Evolutionary conservation across 108 stramenopile species (phyloP), one percentile per base, ranked within the genome.

Genomic region (Cyclostephanos invisitatus): DNA sequence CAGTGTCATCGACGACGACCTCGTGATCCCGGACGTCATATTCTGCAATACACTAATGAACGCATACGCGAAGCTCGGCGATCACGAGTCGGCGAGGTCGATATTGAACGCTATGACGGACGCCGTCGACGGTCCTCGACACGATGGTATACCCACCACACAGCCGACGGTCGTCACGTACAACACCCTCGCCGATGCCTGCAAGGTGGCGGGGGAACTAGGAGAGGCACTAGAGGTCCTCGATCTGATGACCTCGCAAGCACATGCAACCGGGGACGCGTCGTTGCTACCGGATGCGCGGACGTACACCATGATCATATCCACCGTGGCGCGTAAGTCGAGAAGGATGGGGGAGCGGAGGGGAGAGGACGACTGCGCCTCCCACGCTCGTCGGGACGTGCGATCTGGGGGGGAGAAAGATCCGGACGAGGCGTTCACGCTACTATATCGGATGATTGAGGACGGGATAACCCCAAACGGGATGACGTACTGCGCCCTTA

Each of bases 41-140:
- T 86, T 91, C 55, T 87, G 86, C 75, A 96, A 96, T 57, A 93
- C 90, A 50, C 73, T 93, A 15, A 91, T 96, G 95, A 93, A 96
- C 73, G 84, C 80, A 20, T 92, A 89, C 72, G 88, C 92, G 6
- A 96, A 93, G 70, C 57, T 90, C 24, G 88, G 84, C 9, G 84
- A 93, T 72, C 38, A 86, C 9, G 57, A 60, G 22, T 62, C 62
- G 42, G 92, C 89, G 15, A 67, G 86, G 67, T 75, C 86, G 18
- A 70, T 96, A 14, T 60, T 93, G 25, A 56, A 84, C 27, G 85
- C 92, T n/a, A n/a, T n/a, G n/a, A n/a, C n/a, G n/a, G n/a, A n/a
- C n/a, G n/a, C n/a, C n/a, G n/a, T n/a, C n/a, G n/a, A n/a, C n/a
- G n/a, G n/a, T n/a, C n/a, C n/a, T n/a, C 58, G 64, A 17, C 67